A percentile compares a stretch with the other conserved stretches of the same genome.
phyloP scores from a whole-genome alignment of 148 eudicot genomes.

The Simmondsia chinensis region DNA sequence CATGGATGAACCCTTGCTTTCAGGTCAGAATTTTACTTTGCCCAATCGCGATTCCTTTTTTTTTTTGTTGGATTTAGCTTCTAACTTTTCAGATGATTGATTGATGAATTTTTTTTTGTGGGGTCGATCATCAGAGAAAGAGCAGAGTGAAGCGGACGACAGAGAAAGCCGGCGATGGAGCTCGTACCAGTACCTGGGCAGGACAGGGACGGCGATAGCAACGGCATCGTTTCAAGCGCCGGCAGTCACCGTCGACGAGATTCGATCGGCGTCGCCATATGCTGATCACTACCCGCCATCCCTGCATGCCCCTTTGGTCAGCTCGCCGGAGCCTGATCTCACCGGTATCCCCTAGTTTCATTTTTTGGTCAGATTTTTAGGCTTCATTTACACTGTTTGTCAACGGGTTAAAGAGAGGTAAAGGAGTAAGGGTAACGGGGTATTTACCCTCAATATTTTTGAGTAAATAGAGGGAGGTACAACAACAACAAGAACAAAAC shows the following conservation, averaged over 20 bases:
- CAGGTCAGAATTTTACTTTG: conserved; percentile 19
- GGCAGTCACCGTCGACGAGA: conserved; percentile 74
- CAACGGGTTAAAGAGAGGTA: neutral
- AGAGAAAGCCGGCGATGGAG: conserved; percentile 34
- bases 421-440: too few species aligned
- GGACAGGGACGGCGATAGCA: conserved; percentile 44
- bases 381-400: neutral
- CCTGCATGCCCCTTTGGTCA: conserved; percentile 61
- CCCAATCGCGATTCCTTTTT: neutral
- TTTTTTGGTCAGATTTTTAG: neutral
- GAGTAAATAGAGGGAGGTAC: too few species aligned
- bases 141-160: conserved; percentile 14
- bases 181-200: conserved; percentile 63
- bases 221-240: conserved; percentile 36
- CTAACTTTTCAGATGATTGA: neutral
- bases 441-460: too few species aligned
- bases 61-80: neutral
- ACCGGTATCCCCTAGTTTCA: conserved; percentile 17
- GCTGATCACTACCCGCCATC: conserved; percentile 74
- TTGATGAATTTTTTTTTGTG: conserved; percentile 1
- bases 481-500: too few species aligned
- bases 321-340: conserved; percentile 37
- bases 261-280: conserved; percentile 58
- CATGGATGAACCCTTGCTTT: conserved; percentile 40
- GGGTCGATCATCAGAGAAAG: conserved; percentile 20